Evolutionary conservation across 495 filamentous ascomycete species (phyloP).

Genomic region (Bathelium albidoporum): DNA sequence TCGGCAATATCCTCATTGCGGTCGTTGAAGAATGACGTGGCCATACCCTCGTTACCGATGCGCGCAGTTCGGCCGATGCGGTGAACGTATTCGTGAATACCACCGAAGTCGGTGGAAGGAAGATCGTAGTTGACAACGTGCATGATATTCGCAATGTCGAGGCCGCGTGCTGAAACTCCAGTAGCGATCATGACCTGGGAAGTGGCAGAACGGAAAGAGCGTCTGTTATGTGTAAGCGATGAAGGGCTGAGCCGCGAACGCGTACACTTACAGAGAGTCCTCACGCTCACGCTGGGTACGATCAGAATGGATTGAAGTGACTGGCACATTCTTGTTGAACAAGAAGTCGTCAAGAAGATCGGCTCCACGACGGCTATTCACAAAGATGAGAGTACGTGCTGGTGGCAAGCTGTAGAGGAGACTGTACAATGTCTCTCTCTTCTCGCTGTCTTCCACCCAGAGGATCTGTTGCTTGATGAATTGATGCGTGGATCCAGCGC

Average conservation of each 20-base stretch:
- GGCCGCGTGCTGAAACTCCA: constrained; percentile 75
- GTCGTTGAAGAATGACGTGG: constrained; percentile 79
- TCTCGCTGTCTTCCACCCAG: constrained; percentile 48
- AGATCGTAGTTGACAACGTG: constrained; percentile 93
- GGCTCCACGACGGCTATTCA: constrained; percentile 63
- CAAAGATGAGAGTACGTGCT: constrained; percentile 81
- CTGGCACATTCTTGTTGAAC: constrained; percentile 66
- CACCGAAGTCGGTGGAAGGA: constrained; percentile 57
- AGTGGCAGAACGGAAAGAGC: constrained; percentile 64
- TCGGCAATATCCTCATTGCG: constrained; percentile 42
- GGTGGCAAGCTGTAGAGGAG: constrained; percentile 57
- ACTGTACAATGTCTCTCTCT: constrained; percentile 62
- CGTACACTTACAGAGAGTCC: constrained; percentile 63
- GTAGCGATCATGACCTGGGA: constrained; percentile 77
- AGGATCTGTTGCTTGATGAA: constrained; percentile 72
- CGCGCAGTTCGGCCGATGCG: constrained; percentile 93
- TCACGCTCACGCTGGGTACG: constrained; percentile 89
- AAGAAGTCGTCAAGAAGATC: constrained; percentile 82
- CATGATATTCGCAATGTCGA: constrained; percentile 72
- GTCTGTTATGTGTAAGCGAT: constrained; percentile 35
- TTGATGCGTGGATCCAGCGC: constrained; percentile 63
- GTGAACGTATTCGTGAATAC: constrained; percentile 88
- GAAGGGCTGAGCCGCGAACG: neutral
- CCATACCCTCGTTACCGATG: constrained; percentile 78
- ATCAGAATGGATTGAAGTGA: constrained; percentile 75